A percentile compares a stretch with the other conserved stretches of the same genome.
These are phyloP conservation scores for Colletotrichum sojae DNA, from an alignment of 2,329 filamentous ascomycete genomes.

Conservation along the genomic window DNA sequence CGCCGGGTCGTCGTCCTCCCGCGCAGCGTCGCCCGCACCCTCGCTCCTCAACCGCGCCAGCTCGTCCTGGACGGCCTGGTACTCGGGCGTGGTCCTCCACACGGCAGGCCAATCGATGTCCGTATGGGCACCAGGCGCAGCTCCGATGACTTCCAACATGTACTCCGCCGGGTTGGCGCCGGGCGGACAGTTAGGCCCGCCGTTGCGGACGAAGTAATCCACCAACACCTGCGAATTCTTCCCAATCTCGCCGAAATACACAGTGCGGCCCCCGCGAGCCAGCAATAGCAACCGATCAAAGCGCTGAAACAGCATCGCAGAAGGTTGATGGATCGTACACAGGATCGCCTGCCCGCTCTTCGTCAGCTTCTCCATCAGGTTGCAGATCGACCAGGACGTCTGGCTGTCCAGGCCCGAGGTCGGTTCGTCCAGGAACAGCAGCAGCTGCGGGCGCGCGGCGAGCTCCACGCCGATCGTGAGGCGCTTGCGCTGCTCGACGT, in stretches of 20 bases:
- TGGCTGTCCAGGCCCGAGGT: slow-evolving; percentile 83
- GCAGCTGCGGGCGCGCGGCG: slow-evolving; percentile 79
- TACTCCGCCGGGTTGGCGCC: slow-evolving; percentile 68
- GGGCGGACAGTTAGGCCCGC: slow-evolving; percentile 60
- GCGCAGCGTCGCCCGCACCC: neutral
- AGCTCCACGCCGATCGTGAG: slow-evolving; percentile 84
- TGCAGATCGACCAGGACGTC: slow-evolving; percentile 81
- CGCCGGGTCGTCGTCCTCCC: slow-evolving; percentile 33
- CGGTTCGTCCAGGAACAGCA: slow-evolving; percentile 83
- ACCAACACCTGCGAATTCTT: slow-evolving; percentile 62
- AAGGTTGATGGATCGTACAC: slow-evolving; percentile 44
- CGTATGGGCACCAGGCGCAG: slow-evolving; percentile 60
- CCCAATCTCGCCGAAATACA: slow-evolving; percentile 69
- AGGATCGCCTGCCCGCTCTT: slow-evolving; percentile 62
- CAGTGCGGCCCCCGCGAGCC: slow-evolving; percentile 52
- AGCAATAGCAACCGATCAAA: slow-evolving; percentile 41
- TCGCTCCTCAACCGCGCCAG: slow-evolving; percentile 7
- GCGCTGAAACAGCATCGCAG: slow-evolving; percentile 40
- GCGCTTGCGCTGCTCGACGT: slow-evolving; percentile 65
- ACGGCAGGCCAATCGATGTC: slow-evolving; percentile 63
- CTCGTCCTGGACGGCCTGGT: slow-evolving; percentile 44
- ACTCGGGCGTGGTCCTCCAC: slow-evolving; percentile 61
- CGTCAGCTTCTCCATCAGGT: slow-evolving; percentile 77
- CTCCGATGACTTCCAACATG: slow-evolving; percentile 51
- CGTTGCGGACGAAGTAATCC: slow-evolving; percentile 66